Conservation (phyloP, 1,139 yeast species). For the Blastobotrys buckinghamii region DNA sequence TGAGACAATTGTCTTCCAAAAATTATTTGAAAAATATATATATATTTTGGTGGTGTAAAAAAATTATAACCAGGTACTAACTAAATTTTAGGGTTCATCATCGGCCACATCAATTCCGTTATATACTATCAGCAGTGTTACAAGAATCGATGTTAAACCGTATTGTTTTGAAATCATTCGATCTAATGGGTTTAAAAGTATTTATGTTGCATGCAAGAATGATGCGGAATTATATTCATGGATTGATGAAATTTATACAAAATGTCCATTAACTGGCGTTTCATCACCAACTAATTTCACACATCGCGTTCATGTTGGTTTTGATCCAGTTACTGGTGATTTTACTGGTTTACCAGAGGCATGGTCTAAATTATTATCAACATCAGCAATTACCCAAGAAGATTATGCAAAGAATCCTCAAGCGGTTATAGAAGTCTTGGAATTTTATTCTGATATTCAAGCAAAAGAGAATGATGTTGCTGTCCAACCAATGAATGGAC, state of each 20-base stretch:
- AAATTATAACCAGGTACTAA: not conserved
- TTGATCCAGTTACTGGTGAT: conserved; percentile 40
- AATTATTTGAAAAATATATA: too few species aligned
- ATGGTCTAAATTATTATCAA: conserved; percentile 38
- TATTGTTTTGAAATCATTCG: conserved; percentile 77
- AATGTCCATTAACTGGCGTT: conserved; percentile 77
- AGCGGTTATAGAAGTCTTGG: conserved; percentile 77
- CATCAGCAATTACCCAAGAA: conserved; percentile 42
- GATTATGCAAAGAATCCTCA: conserved; percentile 42
- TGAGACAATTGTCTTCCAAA: too few species aligned
- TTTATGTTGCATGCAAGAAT: conserved; percentile 68
- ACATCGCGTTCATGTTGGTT: conserved; percentile 43
- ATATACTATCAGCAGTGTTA: conserved; percentile 49
- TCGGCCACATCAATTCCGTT: conserved; percentile 46
- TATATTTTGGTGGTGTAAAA: too few species aligned
- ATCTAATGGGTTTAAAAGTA: conserved; percentile 47
- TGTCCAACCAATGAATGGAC: conserved; percentile 2
- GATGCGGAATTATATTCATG: conserved; percentile 82
- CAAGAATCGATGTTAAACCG: conserved; percentile 61
- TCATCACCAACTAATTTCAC: conserved; percentile 43
- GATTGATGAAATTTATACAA: conserved; percentile 85
- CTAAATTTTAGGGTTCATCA: conserved; percentile 16
- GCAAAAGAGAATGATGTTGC: conserved; percentile 5
- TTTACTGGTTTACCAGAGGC: conserved; percentile 43
- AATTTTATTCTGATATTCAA: conserved; percentile 49